These are phyloP conservation scores for Phytophthora gonapodyides DNA, from an alignment of 352 stramenopile genomes.

Conservation along the genomic window DNA sequence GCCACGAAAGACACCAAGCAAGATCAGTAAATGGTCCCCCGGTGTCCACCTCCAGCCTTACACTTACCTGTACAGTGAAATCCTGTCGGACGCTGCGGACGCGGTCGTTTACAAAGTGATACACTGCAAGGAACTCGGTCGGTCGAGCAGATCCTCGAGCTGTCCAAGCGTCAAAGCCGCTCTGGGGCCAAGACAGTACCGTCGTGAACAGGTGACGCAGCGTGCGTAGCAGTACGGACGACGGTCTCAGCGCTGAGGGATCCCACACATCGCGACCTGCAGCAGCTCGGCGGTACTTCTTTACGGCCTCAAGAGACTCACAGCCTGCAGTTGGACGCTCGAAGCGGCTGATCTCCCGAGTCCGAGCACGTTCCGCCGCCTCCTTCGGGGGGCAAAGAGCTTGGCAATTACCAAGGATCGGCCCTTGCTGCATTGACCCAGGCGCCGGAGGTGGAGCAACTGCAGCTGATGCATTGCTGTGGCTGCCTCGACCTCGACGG, in stretches of 20 bases:
- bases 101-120: conserved; percentile 77
- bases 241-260: conserved; percentile 37
- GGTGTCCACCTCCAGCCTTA: neutral
- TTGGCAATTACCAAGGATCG: conserved; percentile 38
- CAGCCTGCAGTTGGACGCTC: conserved; percentile 26
- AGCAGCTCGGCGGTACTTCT: conserved; percentile 62
- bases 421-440: conserved; percentile 9
- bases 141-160: conserved; percentile 4
- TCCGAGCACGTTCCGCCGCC: conserved; percentile 36
- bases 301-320: conserved; percentile 35
- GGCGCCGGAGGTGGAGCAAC: neutral
- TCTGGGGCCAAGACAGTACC: conserved; percentile 41
- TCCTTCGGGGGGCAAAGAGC: conserved; percentile 42
- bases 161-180: conserved; percentile 35
- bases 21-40: conserved; percentile 9
- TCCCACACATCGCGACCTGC: conserved; percentile 42
- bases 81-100: conserved; percentile 74
- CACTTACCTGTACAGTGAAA: conserved; percentile 64
- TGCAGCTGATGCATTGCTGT: neutral
- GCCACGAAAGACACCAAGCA: neutral
- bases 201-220: conserved; percentile 49
- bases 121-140: conserved; percentile 58
- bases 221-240: conserved; percentile 43
- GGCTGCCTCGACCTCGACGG: conserved; percentile 1
- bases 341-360: conserved; percentile 55